Base-by-base conservation (phyloP, 345 rosid genomes). In the Hibiscus trionum region DNA sequence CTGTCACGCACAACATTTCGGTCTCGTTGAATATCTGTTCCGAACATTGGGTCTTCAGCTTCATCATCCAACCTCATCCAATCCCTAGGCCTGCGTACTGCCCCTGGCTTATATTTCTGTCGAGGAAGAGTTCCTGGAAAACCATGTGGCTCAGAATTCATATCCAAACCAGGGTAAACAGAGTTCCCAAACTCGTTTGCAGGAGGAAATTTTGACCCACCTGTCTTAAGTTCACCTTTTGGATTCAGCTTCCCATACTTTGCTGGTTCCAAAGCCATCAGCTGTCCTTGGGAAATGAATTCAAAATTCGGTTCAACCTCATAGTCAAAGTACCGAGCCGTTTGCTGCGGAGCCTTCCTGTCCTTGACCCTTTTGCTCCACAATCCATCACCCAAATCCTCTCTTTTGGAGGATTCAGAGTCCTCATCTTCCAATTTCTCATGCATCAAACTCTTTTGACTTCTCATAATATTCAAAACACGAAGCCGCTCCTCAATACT, bases 401-500 rank as follows among this genome's bases (percentile, higher is more conserved):
- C 96, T 68, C 81, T 86, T 50, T 80, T 89, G 0, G 90, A 87
- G 1, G 91, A 86, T 56, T 85, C 91, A 77, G 84, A 86, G 56
- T 73, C 90, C 67, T 81, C 75, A 79, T 85, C 89, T 59, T 92
- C 96, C 77, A 78, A 75, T 66, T 88, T 86, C 84, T 88, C 98
- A 46, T 81, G 65, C 91, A 88, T 80, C 85, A 91, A 86, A 80
- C 85, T 90, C 88, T 88, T 92, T 62, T 88, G 95, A 80, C 90
- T 90, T 84, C 86, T 93, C 80, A 85, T 77, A 11, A 93, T 88
- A 82, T 96, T 89, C 83, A 93, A 80, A 64, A 96, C 90, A 61
- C 91, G 87, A 66, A 96, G 97, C 84, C 89, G 91, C 88, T 96
- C 99, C 57, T 89, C 88, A 5, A 93, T 88, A 71, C 94, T 83